Conservation (phyloP, 2,329 filamentous ascomycete genomes). For the Hymenoscyphus infarciens region DNA sequence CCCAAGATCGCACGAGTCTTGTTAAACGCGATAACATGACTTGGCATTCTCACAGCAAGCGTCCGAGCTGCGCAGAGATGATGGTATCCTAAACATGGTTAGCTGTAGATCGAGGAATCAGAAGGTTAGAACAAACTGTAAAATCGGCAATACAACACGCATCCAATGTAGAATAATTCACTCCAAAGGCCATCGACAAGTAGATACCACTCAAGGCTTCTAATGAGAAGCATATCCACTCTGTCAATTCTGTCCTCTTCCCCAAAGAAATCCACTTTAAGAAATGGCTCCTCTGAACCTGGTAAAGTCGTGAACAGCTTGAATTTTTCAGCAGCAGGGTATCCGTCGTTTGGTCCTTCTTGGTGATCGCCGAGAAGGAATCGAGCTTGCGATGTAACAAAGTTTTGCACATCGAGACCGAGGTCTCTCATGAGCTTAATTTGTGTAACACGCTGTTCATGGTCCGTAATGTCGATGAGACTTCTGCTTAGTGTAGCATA, state of each 20-base stretch:
- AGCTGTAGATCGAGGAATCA: slow-evolving; percentile 9
- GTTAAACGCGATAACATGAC: slow-evolving; percentile 39
- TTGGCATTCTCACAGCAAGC: slow-evolving; percentile 48
- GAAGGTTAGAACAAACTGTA: slow-evolving; percentile 59
- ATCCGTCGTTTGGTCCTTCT: slow-evolving; percentile 33
- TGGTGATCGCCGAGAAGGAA: slow-evolving; percentile 51
- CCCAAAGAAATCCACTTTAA: slow-evolving; percentile 63
- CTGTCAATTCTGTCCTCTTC: slow-evolving; percentile 58
- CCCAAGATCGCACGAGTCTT: slow-evolving; percentile 40
- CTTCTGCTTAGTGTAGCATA: slow-evolving; percentile 73
- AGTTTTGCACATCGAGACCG: slow-evolving; percentile 66
- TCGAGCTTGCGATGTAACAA: slow-evolving; percentile 66
- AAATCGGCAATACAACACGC: slow-evolving; percentile 76
- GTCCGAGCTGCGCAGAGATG: slow-evolving; percentile 52
- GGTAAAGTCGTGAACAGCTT: slow-evolving; percentile 44
- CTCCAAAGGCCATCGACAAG: slow-evolving; percentile 70
- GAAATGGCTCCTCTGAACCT: slow-evolving; percentile 51
- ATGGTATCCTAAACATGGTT: slow-evolving; percentile 37
- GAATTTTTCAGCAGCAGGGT: slow-evolving; percentile 46
- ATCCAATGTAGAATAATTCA: slow-evolving; percentile 64
- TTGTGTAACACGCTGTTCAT: slow-evolving; percentile 61
- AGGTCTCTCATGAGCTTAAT: slow-evolving; percentile 74
- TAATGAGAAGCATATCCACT: slow-evolving; percentile 69
- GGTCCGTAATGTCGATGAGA: slow-evolving; percentile 67
- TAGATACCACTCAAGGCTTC: slow-evolving; percentile 80